These are phyloP conservation scores for Tolypocladium inflatum DNA, from an alignment of 2,329 filamentous ascomycete species.

Conservation along the genomic window DNA sequence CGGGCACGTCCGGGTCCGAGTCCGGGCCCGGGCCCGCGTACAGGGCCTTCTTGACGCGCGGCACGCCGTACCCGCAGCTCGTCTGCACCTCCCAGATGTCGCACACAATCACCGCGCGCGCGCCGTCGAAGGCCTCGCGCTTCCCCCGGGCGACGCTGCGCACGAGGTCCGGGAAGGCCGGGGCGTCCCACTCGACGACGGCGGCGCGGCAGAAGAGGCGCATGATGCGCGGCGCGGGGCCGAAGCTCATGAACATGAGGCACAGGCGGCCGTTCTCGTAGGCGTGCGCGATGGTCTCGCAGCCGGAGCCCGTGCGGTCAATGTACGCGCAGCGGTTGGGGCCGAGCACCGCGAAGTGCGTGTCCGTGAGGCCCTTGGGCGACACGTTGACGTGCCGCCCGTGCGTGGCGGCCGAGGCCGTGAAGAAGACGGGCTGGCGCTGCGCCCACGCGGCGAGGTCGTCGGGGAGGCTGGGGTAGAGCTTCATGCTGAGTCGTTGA, in stretches of 20 bases:
- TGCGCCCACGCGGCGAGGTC: slow-evolving; percentile 55
- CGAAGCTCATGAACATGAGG: slow-evolving; percentile 64
- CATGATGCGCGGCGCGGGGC: slow-evolving; percentile 48
- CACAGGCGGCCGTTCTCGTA: slow-evolving; percentile 71
- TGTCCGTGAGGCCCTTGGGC: slow-evolving; percentile 58
- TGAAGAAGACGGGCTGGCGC: slow-evolving; percentile 64
- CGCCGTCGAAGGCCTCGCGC: slow-evolving; percentile 32
- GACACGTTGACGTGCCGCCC: slow-evolving; percentile 66
- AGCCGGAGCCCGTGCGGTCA: slow-evolving; percentile 65
- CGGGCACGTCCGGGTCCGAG: slow-evolving; percentile 7
- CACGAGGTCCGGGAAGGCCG: slow-evolving; percentile 39
- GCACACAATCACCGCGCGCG: slow-evolving; percentile 50
- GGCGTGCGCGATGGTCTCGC: slow-evolving; percentile 66
- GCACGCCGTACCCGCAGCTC: slow-evolving; percentile 57
- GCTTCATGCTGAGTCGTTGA: slow-evolving; percentile 40
- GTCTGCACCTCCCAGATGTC: slow-evolving; percentile 58
- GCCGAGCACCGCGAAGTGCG: slow-evolving; percentile 52
- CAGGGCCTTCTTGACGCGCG: slow-evolving; percentile 34
- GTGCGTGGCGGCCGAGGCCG: slow-evolving; percentile 60
- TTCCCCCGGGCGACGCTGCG: slow-evolving; percentile 26
- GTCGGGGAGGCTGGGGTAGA: slow-evolving; percentile 42
- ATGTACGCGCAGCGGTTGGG: slow-evolving; percentile 58
- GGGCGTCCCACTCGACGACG: slow-evolving; percentile 51
- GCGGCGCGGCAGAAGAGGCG: slow-evolving; percentile 51
- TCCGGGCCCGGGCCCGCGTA: slow-evolving; percentile 14